Evolutionary conservation across 2,329 filamentous ascomycete species (phyloP).

Genomic region (Pseudocercospora eumusae): DNA sequence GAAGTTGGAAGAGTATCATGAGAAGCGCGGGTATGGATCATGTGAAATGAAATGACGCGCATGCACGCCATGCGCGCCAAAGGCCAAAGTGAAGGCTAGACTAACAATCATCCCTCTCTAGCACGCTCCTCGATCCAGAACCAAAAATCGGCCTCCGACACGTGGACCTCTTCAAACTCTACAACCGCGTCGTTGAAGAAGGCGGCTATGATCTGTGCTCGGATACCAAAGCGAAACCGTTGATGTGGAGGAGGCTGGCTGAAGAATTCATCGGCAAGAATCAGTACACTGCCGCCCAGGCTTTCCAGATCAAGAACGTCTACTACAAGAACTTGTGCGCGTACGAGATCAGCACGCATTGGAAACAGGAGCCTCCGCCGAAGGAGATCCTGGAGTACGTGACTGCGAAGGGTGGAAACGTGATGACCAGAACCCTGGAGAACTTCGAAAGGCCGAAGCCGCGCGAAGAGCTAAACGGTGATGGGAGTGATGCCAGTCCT

Average conservation of each 20-base stretch:
- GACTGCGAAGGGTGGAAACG: slow-evolving; percentile 75
- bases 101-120: slow-evolving; percentile 38
- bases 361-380: slow-evolving; percentile 78
- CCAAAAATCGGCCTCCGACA: slow-evolving; percentile 77
- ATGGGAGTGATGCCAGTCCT: slow-evolving; percentile 52
- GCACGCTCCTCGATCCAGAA: slow-evolving; percentile 73
- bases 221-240: slow-evolving; percentile 69
- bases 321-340: slow-evolving; percentile 86
- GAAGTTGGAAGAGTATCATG: slow-evolving; percentile 71
- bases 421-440: slow-evolving; percentile 76
- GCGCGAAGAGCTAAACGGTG: slow-evolving; percentile 55
- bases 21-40: slow-evolving; percentile 66
- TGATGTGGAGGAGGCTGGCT: slow-evolving; percentile 80
- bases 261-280: slow-evolving; percentile 73
- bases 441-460: slow-evolving; percentile 63
- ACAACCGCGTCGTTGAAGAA: slow-evolving; percentile 71
- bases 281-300: slow-evolving; percentile 76
- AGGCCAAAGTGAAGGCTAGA: background rate
- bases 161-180: slow-evolving; percentile 76
- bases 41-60: background rate
- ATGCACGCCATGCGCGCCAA: background rate
- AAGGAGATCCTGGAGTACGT: slow-evolving; percentile 82
- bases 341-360: slow-evolving; percentile 78
- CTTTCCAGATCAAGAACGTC: slow-evolving; percentile 80
- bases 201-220: slow-evolving; percentile 83